Evolutionary conservation across 2,329 filamentous ascomycete genomes (phyloP).

Genomic region (Alternaria angustiovoidea): DNA sequence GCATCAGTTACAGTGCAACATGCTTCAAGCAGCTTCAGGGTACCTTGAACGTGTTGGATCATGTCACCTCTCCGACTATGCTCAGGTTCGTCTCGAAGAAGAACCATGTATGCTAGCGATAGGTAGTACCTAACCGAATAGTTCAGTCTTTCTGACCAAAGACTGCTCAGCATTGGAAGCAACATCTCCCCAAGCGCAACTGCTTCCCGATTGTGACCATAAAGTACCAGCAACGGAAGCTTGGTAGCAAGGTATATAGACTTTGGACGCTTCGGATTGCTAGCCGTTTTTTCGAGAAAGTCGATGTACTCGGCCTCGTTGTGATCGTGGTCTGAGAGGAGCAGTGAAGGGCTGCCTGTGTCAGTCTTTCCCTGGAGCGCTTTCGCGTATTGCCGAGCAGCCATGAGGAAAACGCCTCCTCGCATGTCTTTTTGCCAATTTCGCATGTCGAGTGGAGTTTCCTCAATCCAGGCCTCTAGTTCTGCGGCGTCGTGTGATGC

Average conservation of each 20-base stretch:
- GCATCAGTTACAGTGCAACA: conserved; percentile 71
- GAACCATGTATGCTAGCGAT: conserved; percentile 52
- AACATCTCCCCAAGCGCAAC: conserved; percentile 54
- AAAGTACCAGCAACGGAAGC: conserved; percentile 53
- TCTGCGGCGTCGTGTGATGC: conserved; percentile 73
- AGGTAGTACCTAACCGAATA: conserved; percentile 56
- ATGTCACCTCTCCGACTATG: conserved; percentile 56
- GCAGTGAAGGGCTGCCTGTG: conserved; percentile 57
- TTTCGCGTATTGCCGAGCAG: conserved; percentile 70
- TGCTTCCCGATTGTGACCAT: conserved; percentile 54
- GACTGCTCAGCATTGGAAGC: conserved; percentile 51
- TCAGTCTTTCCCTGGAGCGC: conserved; percentile 79
- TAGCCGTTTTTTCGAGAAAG: conserved; percentile 56
- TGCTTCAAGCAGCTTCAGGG: conserved; percentile 68
- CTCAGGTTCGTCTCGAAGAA: conserved; percentile 49
- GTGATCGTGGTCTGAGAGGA: conserved; percentile 75
- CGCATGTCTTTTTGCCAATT: conserved; percentile 76
- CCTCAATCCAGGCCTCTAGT: conserved; percentile 74
- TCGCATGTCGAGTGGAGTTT: conserved; percentile 75
- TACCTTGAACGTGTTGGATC: conserved; percentile 62
- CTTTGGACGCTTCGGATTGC: conserved; percentile 69
- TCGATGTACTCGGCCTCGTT: conserved; percentile 64
- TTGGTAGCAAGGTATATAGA: conserved; percentile 71
- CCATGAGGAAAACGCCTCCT: conserved; percentile 74
- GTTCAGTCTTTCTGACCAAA: conserved; percentile 55